A percentile compares a stretch with the other conserved stretches of the same genome.
Conservation (phyloP, 2,329 filamentous ascomycete species). For the Apiospora koreana region DNA sequence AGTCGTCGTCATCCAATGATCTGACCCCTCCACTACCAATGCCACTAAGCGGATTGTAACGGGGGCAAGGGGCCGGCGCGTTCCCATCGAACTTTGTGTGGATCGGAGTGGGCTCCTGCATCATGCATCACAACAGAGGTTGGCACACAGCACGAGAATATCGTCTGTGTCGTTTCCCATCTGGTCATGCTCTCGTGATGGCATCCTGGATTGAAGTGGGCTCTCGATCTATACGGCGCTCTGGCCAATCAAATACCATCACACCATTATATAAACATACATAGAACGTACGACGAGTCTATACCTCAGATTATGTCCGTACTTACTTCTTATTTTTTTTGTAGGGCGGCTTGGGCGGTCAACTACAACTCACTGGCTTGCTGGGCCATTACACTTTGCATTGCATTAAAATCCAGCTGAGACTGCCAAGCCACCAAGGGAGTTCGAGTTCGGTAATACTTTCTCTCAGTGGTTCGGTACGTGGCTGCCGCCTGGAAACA, state of each 20-base stretch:
- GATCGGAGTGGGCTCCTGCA: background rate
- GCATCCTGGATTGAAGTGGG: background rate
- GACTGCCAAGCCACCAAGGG: background rate
- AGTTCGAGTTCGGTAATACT: background rate
- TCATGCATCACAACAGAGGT: background rate
- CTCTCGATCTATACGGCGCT: background rate
- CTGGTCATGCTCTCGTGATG: slow-evolving; percentile 2
- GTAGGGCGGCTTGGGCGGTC: background rate
- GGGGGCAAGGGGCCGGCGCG: background rate
- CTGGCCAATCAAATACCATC: background rate
- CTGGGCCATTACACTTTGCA: background rate
- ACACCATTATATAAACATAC: background rate
- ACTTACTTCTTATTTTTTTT: background rate
- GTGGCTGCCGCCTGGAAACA: background rate
- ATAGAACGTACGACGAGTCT: background rate
- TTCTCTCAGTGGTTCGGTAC: background rate
- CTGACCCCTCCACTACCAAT: background rate
- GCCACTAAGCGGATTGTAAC: background rate
- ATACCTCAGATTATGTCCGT: too few relatives aligned
- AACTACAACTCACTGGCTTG: background rate
- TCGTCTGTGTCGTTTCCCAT: background rate
- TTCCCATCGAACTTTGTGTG: background rate
- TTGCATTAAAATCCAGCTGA: background rate
- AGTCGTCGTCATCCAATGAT: slow-evolving; percentile 5
- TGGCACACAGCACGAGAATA: background rate